Conservation (phyloP, 1,139 yeast species). For the Taphrina flavorubra region DNA sequence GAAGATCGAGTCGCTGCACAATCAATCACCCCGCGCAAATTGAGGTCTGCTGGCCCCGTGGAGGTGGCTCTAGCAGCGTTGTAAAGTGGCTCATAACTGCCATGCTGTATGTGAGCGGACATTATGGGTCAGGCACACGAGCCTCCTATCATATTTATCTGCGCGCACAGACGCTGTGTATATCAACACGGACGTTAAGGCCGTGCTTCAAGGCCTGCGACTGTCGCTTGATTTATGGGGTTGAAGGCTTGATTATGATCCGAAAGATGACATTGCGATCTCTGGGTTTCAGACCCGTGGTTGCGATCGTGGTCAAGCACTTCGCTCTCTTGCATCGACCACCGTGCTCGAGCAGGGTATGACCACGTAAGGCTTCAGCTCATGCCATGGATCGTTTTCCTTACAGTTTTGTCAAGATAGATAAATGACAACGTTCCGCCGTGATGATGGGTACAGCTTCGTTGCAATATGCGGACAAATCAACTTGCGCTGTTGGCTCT, state of each 20-base stretch:
- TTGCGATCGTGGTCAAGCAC: no score
- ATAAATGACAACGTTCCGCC: not conserved
- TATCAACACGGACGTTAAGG: no score
- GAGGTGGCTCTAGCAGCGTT: not conserved
- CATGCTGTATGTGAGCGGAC: no score
- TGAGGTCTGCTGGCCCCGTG: slow-evolving; percentile 12
- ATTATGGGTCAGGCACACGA: not conserved
- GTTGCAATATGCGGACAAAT: not conserved
- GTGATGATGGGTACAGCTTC: not conserved
- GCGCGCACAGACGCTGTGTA: not conserved
- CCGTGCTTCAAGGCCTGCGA: no score
- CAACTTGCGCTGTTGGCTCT: not conserved
- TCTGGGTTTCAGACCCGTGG: no score
- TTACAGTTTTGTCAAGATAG: not conserved
- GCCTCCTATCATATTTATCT: not conserved
- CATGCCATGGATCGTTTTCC: no score
- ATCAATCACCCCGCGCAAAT: slow-evolving; percentile 3
- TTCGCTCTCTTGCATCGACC: no score
- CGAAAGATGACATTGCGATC: no score
- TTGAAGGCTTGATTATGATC: no score
- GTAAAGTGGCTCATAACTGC: not conserved
- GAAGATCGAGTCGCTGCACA: slow-evolving; percentile 13
- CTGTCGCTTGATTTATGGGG: no score
- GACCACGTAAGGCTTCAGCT: no score
- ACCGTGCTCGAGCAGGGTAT: no score